Conservation (phyloP, 345 rosid genomes). For the Syzygium jambos region DNA sequence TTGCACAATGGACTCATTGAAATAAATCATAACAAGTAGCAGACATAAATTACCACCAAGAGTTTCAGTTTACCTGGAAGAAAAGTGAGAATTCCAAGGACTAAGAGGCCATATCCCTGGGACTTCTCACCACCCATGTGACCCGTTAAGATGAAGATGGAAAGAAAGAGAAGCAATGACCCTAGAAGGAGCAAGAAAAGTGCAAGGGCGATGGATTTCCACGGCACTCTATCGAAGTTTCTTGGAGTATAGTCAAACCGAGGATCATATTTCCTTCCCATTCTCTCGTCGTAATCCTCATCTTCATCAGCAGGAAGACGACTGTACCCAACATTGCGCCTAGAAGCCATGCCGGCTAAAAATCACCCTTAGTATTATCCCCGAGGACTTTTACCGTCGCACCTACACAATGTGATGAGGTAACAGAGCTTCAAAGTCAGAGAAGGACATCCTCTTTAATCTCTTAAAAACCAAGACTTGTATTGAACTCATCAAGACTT, state of each 20-base stretch:
- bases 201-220: conserved; percentile 79
- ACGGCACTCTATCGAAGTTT: conserved; percentile 56
- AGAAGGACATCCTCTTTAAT: background rate
- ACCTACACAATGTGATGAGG: background rate
- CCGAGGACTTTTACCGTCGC: background rate
- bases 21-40: background rate
- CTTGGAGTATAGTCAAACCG: conserved; percentile 67
- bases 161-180: conserved; percentile 55
- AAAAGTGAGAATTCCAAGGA: conserved; percentile 72
- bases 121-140: conserved; percentile 86
- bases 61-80: conserved; percentile 50
- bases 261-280: conserved; percentile 37
- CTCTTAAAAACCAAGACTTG: background rate
- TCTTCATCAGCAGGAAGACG: conserved; percentile 55
- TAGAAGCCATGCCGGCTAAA: conserved; percentile 36
- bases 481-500: background rate
- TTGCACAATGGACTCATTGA: background rate
- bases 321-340: conserved; percentile 40
- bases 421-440: background rate
- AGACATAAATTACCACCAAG: background rate
- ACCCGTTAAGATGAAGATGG: conserved; percentile 64
- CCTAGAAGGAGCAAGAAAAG: conserved; percentile 62
- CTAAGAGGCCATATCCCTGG: conserved; percentile 71
- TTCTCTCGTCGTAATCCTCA: conserved; percentile 18
- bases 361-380: background rate